Conservation (phyloP, 2,329 filamentous ascomycete species). For the Aspergillus calidoustus region DNA sequence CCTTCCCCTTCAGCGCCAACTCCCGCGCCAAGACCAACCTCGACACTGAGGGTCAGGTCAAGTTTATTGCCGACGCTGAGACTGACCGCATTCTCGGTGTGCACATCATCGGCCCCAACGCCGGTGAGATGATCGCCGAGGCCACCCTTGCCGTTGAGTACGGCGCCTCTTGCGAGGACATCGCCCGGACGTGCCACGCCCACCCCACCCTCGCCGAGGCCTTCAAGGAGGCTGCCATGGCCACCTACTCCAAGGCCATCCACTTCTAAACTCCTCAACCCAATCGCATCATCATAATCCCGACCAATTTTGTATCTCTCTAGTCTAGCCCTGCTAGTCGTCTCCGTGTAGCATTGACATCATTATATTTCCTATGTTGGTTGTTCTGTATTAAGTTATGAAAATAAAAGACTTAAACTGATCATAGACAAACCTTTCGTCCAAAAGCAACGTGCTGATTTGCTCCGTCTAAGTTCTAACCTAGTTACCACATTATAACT, state of each 20-base stretch:
- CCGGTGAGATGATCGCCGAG: conserved; percentile 99
- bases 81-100: conserved; percentile 94
- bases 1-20: conserved; percentile 98
- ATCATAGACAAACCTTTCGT: conserved; percentile 6
- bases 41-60: conserved; percentile 93
- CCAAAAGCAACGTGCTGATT: not conserved
- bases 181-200: conserved; percentile 92
- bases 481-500: not conserved
- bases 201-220: conserved; percentile 96
- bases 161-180: conserved; percentile 92
- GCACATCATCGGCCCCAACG: conserved; percentile 94
- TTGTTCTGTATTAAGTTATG: conserved; percentile 28
- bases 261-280: conserved; percentile 70
- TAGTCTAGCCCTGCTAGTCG: conserved; percentile 44
- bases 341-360: conserved; percentile 44
- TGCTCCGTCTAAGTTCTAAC: not conserved
- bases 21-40: conserved; percentile 98
- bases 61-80: conserved; percentile 95
- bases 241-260: conserved; percentile 92
- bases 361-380: conserved; percentile 36
- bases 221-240: conserved; percentile 99
- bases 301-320: conserved; percentile 28
- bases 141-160: conserved; percentile 95
- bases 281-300: conserved; percentile 22
- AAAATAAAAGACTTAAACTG: conserved; percentile 24